Conservation (phyloP, 768 basidiomycete genomes). For the Lanmaoa pseudosensibilis region DNA sequence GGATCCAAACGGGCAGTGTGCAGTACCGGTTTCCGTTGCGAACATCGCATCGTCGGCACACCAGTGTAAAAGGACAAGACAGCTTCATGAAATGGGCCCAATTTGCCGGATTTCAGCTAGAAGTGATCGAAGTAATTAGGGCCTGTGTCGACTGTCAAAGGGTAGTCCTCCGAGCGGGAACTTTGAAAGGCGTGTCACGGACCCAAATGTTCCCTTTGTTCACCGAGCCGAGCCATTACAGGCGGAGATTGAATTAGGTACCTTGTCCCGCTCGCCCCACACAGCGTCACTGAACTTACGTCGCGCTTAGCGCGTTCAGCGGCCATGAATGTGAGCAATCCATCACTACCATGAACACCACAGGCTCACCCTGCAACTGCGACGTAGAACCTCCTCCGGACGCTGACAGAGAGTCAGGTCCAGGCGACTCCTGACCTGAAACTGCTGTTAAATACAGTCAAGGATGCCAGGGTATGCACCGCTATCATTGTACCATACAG, state of each 20-base stretch:
- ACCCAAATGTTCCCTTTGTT: not conserved
- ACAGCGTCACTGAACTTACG: constrained; percentile 29
- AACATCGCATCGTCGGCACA: too few relatives aligned
- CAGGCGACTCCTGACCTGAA: constrained; percentile 72
- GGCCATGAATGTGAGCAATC: constrained; percentile 26
- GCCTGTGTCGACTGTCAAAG: too few relatives aligned
- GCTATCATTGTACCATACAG: constrained; percentile 12
- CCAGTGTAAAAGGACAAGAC: too few relatives aligned
- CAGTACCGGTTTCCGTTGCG: not conserved
- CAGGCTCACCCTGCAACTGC: constrained; percentile 3
- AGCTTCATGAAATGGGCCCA: too few relatives aligned
- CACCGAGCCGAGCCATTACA: constrained; percentile 4
- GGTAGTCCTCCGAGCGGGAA: not conserved
- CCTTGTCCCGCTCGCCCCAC: constrained; percentile 34
- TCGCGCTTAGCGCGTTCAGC: constrained; percentile 31
- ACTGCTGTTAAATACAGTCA: constrained; percentile 79
- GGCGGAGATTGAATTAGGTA: constrained; percentile 32
- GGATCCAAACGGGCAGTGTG: too few relatives aligned
- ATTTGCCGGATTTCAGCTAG: too few relatives aligned
- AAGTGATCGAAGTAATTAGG: too few relatives aligned
- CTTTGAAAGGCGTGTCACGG: not conserved
- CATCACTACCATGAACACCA: not conserved
- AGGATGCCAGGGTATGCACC: constrained; percentile 78
- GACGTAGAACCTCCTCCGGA: constrained; percentile 81
- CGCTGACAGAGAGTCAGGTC: constrained; percentile 76